Conservation (phyloP, 345 rosid species). For the Eucalyptus brandiana region DNA sequence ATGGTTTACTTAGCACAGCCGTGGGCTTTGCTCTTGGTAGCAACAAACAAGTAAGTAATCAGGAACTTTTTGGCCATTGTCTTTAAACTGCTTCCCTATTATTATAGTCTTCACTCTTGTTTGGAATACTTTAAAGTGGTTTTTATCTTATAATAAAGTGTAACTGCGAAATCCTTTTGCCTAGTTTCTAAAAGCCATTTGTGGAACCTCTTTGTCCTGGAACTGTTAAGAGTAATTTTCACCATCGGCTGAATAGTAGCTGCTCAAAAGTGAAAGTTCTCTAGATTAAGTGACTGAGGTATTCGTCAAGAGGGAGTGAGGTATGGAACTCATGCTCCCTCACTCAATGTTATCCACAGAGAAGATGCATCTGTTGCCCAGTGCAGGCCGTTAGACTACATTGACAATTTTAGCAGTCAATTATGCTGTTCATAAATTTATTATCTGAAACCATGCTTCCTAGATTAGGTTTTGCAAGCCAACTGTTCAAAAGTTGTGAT, state of each 20-base stretch:
- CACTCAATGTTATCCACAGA: not conserved
- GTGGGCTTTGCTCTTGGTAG: slow-evolving; percentile 87
- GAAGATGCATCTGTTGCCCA: not conserved
- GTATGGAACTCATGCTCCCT: not conserved
- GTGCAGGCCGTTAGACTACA: not conserved
- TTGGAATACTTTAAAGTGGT: not conserved
- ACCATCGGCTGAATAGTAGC: not conserved
- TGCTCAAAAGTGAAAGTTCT: not conserved
- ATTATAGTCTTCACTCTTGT: not conserved
- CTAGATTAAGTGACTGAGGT: not conserved
- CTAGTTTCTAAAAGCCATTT: not conserved
- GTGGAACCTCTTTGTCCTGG: not conserved
- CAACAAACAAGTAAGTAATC: slow-evolving; percentile 53
- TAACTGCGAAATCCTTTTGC: not conserved
- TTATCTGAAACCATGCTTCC: not conserved
- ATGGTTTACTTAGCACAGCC: slow-evolving; percentile 92
- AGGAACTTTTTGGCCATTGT: not conserved
- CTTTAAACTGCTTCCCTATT: not conserved
- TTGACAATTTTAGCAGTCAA: not conserved
- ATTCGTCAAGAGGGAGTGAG: not conserved
- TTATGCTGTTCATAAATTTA: not conserved
- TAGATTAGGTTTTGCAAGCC: not conserved
- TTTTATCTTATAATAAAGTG: not conserved
- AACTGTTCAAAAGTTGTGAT: not conserved
- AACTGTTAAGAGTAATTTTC: not conserved